Evolutionary conservation across 163 green algal genomes (phyloP).

Genomic region (Chloromonas sp.): DNA sequence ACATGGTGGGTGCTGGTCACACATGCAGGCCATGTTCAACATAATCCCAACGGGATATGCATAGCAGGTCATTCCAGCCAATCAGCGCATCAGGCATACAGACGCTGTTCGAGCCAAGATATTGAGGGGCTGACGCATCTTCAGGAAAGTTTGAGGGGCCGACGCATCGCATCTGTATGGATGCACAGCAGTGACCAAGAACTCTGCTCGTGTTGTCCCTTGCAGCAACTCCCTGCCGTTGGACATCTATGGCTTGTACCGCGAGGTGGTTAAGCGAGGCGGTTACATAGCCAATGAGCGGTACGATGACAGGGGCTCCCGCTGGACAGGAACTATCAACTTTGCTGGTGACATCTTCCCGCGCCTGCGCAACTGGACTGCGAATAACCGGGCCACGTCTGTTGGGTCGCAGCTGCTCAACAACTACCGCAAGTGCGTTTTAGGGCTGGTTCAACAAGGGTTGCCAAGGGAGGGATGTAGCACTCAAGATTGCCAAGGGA

Average conservation of each 20-base stretch:
- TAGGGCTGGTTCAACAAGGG: slow-evolving; percentile 14
- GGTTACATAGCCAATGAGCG: slow-evolving; percentile 42
- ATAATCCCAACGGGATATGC: too few relatives aligned
- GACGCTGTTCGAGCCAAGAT: too few relatives aligned
- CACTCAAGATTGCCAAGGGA: too few relatives aligned
- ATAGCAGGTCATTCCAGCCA: too few relatives aligned
- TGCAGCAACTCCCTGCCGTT: slow-evolving; percentile 50
- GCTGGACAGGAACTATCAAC: slow-evolving; percentile 47
- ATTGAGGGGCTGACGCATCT: too few relatives aligned
- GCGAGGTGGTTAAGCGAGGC: slow-evolving; percentile 34
- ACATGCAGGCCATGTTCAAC: too few relatives aligned
- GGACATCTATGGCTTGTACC: slow-evolving; percentile 52
- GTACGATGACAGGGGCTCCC: slow-evolving; percentile 35
- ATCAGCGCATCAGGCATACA: too few relatives aligned
- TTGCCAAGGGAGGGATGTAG: too few relatives aligned
- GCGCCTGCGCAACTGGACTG: slow-evolving; percentile 37
- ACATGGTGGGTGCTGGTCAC: slow-evolving; percentile 18
- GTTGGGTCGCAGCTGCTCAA: slow-evolving; percentile 46
- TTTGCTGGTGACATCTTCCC: slow-evolving; percentile 41
- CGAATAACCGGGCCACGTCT: slow-evolving; percentile 39
- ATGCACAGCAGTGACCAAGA: too few relatives aligned
- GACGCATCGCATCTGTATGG: too few relatives aligned
- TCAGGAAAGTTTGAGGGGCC: too few relatives aligned
- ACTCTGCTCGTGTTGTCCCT: too few relatives aligned
- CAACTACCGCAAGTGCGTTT: slow-evolving; percentile 45